Evolutionary conservation across 2,329 filamentous ascomycete genomes (phyloP).

Genomic region (Pestalotiopsis fici): DNA sequence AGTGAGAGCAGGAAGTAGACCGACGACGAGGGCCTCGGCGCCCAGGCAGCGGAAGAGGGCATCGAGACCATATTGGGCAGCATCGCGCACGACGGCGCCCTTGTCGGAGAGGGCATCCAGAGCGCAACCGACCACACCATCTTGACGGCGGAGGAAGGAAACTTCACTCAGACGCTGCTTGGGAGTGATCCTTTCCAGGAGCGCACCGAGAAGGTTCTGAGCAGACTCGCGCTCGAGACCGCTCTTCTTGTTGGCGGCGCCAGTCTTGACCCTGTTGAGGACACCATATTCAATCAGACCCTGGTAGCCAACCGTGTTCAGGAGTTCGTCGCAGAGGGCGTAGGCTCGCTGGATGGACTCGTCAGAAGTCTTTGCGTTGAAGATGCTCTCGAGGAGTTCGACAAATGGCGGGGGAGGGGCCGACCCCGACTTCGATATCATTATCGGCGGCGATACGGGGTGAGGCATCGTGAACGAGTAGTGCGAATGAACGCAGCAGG

Average conservation of each 20-base stretch:
- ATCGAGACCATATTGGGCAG: slow-evolving; percentile 92
- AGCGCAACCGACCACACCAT: slow-evolving; percentile 69
- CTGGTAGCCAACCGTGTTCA: slow-evolving; percentile 53
- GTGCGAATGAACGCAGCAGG: neutral
- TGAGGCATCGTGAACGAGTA: slow-evolving; percentile 42
- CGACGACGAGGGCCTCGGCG: slow-evolving; percentile 80
- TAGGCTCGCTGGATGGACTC: slow-evolving; percentile 68
- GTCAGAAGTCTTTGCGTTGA: slow-evolving; percentile 68
- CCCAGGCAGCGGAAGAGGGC: slow-evolving; percentile 79
- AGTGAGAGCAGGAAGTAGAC: slow-evolving; percentile 74
- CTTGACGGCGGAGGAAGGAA: slow-evolving; percentile 79
- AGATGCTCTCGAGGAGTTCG: slow-evolving; percentile 64
- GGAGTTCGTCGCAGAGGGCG: slow-evolving; percentile 55
- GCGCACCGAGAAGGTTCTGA: slow-evolving; percentile 90
- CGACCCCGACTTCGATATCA: slow-evolving; percentile 44
- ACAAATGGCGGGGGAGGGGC: slow-evolving; percentile 64
- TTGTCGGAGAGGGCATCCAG: slow-evolving; percentile 91
- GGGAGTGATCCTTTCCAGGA: slow-evolving; percentile 86
- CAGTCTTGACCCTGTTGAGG: slow-evolving; percentile 64
- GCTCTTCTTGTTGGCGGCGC: slow-evolving; percentile 91
- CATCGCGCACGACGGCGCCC: slow-evolving; percentile 82
- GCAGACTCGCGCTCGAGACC: slow-evolving; percentile 82
- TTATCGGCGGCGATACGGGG: slow-evolving; percentile 47
- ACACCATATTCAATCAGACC: slow-evolving; percentile 57
- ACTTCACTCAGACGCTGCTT: slow-evolving; percentile 79